Conservation (phyloP, 176 grass and related monocot genomes). For the Zea mays region DNA sequence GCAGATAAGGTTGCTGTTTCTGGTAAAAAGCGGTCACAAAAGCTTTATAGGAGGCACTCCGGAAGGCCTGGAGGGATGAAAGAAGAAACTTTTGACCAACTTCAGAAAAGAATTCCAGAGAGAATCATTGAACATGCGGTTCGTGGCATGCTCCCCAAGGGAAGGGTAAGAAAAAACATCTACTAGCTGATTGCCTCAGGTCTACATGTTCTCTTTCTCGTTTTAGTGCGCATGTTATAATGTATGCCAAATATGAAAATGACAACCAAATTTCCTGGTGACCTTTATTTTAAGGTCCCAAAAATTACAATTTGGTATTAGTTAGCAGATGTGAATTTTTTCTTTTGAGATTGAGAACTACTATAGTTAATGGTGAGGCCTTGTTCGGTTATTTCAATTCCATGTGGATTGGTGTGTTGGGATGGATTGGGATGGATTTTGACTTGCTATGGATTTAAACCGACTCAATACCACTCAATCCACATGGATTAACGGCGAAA, state of each 20-base stretch:
- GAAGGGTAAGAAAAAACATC: conserved; percentile 59
- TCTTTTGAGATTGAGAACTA: neutral
- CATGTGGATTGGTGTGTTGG: too few relatives aligned
- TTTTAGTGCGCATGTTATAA: neutral
- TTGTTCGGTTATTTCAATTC: too few relatives aligned
- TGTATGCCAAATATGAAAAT: neutral
- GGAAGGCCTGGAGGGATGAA: conserved; percentile 96
- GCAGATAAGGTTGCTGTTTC: conserved; percentile 96
- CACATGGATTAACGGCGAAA: too few relatives aligned
- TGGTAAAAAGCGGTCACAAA: conserved; percentile 88
- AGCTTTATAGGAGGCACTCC: conserved; percentile 95
- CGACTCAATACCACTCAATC: too few relatives aligned
- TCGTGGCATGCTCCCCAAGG: conserved; percentile 98
- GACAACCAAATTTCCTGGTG: neutral
- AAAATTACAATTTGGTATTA: neutral
- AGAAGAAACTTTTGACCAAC: conserved; percentile 92
- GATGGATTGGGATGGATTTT: too few relatives aligned
- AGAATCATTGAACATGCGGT: conserved; percentile 97
- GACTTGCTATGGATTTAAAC: too few relatives aligned
- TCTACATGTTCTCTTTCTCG: neutral
- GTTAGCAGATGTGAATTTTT: neutral
- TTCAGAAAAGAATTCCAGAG: conserved; percentile 96
- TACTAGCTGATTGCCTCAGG: conserved; percentile 17
- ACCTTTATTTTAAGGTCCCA: neutral
- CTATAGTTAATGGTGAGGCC: neutral